Conservation (phyloP, 1,284 basidiomycete genomes). For the Neonothopanus nambi region DNA sequence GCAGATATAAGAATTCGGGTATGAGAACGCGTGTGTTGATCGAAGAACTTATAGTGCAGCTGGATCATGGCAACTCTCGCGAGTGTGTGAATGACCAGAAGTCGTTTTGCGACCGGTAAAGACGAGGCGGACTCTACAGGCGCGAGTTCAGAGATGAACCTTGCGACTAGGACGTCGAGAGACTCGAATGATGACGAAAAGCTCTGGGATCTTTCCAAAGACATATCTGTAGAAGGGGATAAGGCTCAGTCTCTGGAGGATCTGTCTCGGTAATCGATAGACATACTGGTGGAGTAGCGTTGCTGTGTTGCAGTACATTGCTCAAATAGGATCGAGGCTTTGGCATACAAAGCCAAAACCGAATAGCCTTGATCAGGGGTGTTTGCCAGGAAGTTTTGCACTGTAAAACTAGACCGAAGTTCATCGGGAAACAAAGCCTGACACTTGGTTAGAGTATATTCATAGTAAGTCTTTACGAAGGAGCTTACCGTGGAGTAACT, state of each 20-base stretch:
- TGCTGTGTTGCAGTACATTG: slow-evolving; percentile 4
- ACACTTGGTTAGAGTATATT: not conserved
- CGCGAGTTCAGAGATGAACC: slow-evolving; percentile 5
- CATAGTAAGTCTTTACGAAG: not conserved
- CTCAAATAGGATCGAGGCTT: slow-evolving; percentile 14
- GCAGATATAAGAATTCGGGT: slow-evolving; percentile 1
- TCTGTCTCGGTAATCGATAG: not conserved
- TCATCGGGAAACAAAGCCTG: not conserved
- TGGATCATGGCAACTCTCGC: slow-evolving; percentile 7
- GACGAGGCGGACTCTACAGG: not conserved
- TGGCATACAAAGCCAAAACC: slow-evolving; percentile 11
- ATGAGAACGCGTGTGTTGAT: not conserved
- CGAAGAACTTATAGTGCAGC: slow-evolving; percentile 5
- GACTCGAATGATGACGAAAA: slow-evolving; percentile 1
- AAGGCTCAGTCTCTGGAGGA: not conserved
- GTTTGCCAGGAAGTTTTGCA: slow-evolving; percentile 14
- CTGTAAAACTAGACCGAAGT: slow-evolving; percentile 6
- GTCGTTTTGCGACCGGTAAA: not conserved
- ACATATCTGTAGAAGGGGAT: not conserved
- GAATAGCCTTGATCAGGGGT: slow-evolving; percentile 11
- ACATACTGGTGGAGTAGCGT: slow-evolving; percentile 2
- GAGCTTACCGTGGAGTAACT: slow-evolving; percentile 1
- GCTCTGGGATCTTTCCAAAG: not conserved
- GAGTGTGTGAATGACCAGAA: slow-evolving; percentile 12
- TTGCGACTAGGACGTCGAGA: slow-evolving; percentile 1